Conservation (phyloP, 129 eudicot genomes). For the Flaveria bidentis region DNA sequence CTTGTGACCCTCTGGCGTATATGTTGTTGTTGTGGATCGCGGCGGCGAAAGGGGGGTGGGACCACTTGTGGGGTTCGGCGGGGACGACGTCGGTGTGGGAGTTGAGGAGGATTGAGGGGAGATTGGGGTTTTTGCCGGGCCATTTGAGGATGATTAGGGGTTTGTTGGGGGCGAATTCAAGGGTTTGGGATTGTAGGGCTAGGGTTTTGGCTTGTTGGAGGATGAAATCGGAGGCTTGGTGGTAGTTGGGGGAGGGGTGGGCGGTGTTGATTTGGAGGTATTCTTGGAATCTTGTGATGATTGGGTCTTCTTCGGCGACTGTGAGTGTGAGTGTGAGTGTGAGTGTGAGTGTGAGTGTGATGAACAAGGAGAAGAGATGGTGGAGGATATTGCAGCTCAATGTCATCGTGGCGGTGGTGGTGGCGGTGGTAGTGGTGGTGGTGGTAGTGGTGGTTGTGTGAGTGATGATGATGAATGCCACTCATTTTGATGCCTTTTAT, state of each 20-base stretch:
- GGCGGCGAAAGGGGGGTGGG: conserved; percentile 67
- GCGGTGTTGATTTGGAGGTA: conserved; percentile 81
- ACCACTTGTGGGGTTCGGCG: conserved; percentile 70
- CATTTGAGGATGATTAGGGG: conserved; percentile 79
- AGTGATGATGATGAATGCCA: no score
- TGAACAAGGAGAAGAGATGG: not conserved
- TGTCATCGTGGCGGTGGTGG: not conserved
- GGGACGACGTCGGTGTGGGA: conserved; percentile 97
- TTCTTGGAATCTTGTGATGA: conserved; percentile 73
- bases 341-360: not conserved
- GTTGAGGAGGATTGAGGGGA: conserved; percentile 77
- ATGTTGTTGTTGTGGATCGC: conserved; percentile 50
- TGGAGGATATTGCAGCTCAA: not conserved
- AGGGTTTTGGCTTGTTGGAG: conserved; percentile 71
- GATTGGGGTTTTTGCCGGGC: conserved; percentile 59
- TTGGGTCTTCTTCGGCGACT: conserved; percentile 11
- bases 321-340: conserved; percentile 16
- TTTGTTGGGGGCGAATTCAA: conserved; percentile 63
- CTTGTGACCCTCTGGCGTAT: conserved; percentile 93
- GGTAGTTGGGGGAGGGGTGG: conserved; percentile 79
- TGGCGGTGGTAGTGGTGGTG: not conserved
- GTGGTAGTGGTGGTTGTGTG: not conserved
- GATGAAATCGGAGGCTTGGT: conserved; percentile 65
- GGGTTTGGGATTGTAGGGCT: conserved; percentile 59
- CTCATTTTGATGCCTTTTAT: no score